These are phyloP conservation scores for Iberis pinnata DNA, from an alignment of 345 rosid genomes.

Conservation along the genomic window DNA sequence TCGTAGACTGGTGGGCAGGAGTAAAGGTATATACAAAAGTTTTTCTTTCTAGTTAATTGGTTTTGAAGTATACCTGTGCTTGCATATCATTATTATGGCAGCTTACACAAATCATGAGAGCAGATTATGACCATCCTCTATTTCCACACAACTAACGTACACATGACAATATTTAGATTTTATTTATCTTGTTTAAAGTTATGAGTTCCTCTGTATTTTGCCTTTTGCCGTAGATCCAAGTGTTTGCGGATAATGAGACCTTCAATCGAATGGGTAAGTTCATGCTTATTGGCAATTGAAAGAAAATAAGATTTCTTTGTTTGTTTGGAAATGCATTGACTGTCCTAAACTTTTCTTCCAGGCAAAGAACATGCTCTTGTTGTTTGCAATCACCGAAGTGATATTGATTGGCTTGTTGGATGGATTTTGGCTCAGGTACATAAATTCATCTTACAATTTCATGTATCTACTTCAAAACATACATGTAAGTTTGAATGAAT, in stretches of 20 bases:
- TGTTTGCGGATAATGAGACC: conserved; percentile 64
- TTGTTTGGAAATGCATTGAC: not conserved
- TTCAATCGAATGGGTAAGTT: conserved; percentile 68
- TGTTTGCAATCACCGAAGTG: conserved; percentile 78
- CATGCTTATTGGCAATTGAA: not conserved
- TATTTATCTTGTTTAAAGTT: not conserved
- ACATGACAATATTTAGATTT: not conserved
- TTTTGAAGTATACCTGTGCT: not conserved
- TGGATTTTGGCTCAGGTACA: conserved; percentile 91
- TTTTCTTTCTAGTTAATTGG: not conserved
- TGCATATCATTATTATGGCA: not conserved
- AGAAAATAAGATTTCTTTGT: not conserved
- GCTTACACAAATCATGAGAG: not conserved
- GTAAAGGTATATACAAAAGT: conserved; percentile 48
- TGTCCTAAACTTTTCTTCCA: conserved; percentile 27
- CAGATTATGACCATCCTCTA: not conserved
- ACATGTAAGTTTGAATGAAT: not conserved
- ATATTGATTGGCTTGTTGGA: conserved; percentile 96
- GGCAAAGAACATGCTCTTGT: conserved; percentile 92
- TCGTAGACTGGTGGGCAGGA: conserved; percentile 95
- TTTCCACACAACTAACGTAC: not conserved
- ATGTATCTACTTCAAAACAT: not conserved
- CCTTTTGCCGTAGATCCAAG: conserved; percentile 53
- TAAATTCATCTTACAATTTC: conserved; percentile 1
- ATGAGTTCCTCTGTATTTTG: conserved; percentile 11